These are phyloP conservation scores for Trametes cubensis DNA, from an alignment of 768 basidiomycete genomes.

Conservation along the genomic window DNA sequence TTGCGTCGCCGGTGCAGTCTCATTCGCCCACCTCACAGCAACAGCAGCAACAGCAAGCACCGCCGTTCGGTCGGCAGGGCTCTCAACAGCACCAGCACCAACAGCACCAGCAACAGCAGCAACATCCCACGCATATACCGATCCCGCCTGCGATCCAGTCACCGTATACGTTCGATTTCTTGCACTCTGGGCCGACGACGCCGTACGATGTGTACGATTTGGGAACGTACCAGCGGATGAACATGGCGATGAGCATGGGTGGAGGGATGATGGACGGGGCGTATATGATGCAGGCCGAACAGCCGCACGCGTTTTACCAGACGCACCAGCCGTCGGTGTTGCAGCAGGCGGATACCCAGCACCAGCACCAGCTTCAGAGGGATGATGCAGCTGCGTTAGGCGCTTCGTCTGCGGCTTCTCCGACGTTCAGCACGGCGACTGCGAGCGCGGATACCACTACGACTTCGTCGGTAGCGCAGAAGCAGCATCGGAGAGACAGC, in stretches of 20 bases:
- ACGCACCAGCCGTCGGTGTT: background rate
- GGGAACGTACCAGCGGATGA: conserved; percentile 24
- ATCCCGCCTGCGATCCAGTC: conserved; percentile 41
- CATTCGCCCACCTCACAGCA: conserved; percentile 7
- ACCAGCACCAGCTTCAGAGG: conserved; percentile 5
- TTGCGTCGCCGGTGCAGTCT: conserved; percentile 14
- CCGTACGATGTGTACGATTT: conserved; percentile 39
- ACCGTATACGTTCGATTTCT: conserved; percentile 41
- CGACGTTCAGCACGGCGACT: background rate
- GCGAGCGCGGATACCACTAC: background rate
- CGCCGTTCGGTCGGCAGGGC: background rate
- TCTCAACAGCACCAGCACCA: conserved; percentile 18
- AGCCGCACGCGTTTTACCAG: conserved; percentile 4
- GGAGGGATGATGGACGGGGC: conserved; percentile 4
- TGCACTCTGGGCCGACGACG: conserved; percentile 41
- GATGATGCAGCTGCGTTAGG: background rate
- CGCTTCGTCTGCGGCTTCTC: background rate
- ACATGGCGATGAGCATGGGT: conserved; percentile 10
- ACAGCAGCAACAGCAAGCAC: background rate
- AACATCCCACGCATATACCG: conserved; percentile 36
- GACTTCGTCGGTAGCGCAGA: background rate
- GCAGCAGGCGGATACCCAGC: conserved; percentile 1
- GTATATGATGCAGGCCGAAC: conserved; percentile 1
- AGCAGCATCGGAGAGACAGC: background rate
- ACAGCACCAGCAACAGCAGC: background rate